phyloP scores from a whole-genome alignment of 345 rosid species.

The Moricandia arvensis region DNA sequence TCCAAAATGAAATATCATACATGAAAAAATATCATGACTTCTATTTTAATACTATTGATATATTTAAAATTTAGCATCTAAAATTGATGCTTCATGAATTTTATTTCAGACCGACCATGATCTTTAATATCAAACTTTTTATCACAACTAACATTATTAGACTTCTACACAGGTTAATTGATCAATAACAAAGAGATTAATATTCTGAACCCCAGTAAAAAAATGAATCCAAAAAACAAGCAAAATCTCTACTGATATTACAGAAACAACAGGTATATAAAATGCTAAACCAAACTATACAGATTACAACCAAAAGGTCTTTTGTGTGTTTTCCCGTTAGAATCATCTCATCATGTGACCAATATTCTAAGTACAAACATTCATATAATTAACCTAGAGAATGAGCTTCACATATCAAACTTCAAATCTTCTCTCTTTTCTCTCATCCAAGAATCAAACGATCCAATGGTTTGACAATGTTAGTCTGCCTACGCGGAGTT shows the following conservation, averaged over 20 bases:
- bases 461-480: slow-evolving; percentile 46
- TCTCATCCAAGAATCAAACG: slow-evolving; percentile 75
- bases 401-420: slow-evolving; percentile 12
- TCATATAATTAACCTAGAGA: slow-evolving; percentile 28
- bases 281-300: slow-evolving; percentile 42
- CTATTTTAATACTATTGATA: too few relatives aligned
- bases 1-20: too few relatives aligned
- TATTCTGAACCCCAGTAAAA: background rate
- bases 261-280: background rate
- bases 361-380: slow-evolving; percentile 33
- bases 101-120: background rate
- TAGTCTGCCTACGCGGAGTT: slow-evolving; percentile 79
- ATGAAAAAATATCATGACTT: too few relatives aligned
- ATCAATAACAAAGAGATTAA: slow-evolving; percentile 1
- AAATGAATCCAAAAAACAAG: slow-evolving; percentile 21
- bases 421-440: slow-evolving; percentile 8
- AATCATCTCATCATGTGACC: slow-evolving; percentile 25
- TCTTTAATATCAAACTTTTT: background rate
- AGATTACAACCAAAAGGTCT: slow-evolving; percentile 36
- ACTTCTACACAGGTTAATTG: background rate
- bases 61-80: background rate
- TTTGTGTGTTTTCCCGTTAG: slow-evolving; percentile 8
- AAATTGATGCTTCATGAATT: background rate
- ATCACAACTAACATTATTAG: background rate
- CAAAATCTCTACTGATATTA: background rate